Percentiles rank a stretch among this genome's conserved stretches.
phyloP scores from a whole-genome alignment of 495 filamentous ascomycete genomes.

The Podospora sp. region DNA sequence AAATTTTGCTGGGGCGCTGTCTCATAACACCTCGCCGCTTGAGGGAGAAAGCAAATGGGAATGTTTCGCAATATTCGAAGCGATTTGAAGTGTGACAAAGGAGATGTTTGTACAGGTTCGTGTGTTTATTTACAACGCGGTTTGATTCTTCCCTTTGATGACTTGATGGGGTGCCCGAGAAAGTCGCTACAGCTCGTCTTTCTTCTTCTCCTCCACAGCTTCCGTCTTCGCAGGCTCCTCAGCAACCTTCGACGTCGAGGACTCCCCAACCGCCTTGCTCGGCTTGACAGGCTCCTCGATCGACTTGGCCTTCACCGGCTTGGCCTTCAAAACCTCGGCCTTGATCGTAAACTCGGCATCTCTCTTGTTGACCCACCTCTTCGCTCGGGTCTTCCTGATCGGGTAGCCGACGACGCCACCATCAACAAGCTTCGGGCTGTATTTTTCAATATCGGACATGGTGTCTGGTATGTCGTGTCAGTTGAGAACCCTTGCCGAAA shows the following conservation, averaged over 20 bases:
- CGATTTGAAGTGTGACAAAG: too few relatives aligned
- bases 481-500: too few relatives aligned
- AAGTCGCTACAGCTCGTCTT: conserved; percentile 10
- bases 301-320: conserved; percentile 17
- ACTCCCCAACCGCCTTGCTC: too few relatives aligned
- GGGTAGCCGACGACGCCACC: conserved; percentile 40
- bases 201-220: conserved; percentile 10
- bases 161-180: too few relatives aligned
- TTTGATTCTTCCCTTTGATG: too few relatives aligned
- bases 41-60: too few relatives aligned
- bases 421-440: conserved; percentile 30
- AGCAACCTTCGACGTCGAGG: neutral
- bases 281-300: neutral
- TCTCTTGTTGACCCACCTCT: conserved; percentile 19
- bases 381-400: conserved; percentile 28
- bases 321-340: conserved; percentile 34
- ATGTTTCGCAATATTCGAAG: too few relatives aligned
- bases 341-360: conserved; percentile 36
- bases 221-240: conserved; percentile 17
- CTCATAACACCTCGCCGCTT: too few relatives aligned
- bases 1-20: too few relatives aligned
- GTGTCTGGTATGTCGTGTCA: conserved; percentile 28
- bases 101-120: too few relatives aligned
- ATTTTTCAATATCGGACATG: conserved; percentile 35
- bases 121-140: too few relatives aligned